phyloP scores from a whole-genome alignment of 2,329 filamentous ascomycete genomes.

The Triangularia verruculosa region DNA sequence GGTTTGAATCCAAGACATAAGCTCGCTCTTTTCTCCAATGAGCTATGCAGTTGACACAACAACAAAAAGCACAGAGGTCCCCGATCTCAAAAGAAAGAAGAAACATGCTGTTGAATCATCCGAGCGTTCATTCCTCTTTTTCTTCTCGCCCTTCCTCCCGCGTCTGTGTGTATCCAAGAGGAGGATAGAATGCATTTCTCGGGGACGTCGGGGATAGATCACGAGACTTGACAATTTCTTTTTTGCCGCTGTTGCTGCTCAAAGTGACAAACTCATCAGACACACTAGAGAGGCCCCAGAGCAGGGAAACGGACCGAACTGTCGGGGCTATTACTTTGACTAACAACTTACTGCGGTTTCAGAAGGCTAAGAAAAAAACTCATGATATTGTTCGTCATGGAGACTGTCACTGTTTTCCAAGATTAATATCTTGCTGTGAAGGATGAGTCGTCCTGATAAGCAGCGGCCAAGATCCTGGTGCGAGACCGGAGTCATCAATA shows the following conservation, averaged over 20 bases:
- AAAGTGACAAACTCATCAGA: background rate
- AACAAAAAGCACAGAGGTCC: background rate
- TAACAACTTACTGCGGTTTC: background rate
- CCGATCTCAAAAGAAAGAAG: background rate
- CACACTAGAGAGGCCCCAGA: background rate
- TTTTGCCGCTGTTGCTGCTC: background rate
- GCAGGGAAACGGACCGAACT: background rate
- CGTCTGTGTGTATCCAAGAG: background rate
- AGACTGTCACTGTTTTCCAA: background rate
- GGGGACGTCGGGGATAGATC: background rate
- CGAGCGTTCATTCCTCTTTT: background rate
- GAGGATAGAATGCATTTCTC: background rate
- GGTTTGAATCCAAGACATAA: background rate
- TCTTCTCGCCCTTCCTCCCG: background rate
- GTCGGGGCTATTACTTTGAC: background rate
- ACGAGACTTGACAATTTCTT: background rate
- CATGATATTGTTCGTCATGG: background rate
- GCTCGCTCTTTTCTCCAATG: background rate
- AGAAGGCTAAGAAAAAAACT: no score
- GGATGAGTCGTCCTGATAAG: background rate
- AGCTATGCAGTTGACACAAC: background rate
- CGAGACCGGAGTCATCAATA: background rate
- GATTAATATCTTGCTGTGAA: background rate
- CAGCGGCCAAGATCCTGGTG: background rate
- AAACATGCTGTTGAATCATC: background rate